Evolutionary conservation across 176 grass and related monocot species (phyloP), one percentile per base, ranked within the genome.

Genomic region (Dendrocalamus sinicus): DNA sequence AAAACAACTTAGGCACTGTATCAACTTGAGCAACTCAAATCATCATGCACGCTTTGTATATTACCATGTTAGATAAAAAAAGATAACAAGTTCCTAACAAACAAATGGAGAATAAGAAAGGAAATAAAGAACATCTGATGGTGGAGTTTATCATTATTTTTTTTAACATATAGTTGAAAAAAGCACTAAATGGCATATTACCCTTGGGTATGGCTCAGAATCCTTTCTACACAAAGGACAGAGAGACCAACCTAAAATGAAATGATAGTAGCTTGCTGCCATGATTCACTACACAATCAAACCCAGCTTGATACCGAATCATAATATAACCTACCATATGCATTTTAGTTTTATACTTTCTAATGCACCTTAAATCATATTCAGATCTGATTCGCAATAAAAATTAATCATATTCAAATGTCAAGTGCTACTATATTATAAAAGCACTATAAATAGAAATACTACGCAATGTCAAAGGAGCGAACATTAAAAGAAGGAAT

Each of bases 11-110:
- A 73, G 35, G 40, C 19, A 19, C 14, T 30, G n/a, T 55, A 22
- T 77, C 73, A 77, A 67, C 39, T 77, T 70, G 73, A 70, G 74
- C 14, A 68, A 85, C 43, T 53, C 32, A 78, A 85, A 54, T 78
- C 16, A 43, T 53, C 48, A 85, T 46, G n/a, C 9, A 17, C 4
- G 3, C 10, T 85, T 85, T 67, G 16, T 11, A 58, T 26, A 85
- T 43, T 85, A 22, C 55, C 15, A 66, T 64, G 17, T 78, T 69
- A 57, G 37, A 69, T 7, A 61, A 3, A 60, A 39, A 69, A 54
- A 63, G 16, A 22, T 78, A 78, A 35, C 39, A 77, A 20, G 39
- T 15, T 58, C 37, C 64, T 23, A 15, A 68, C 39, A 67, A 77
- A 45, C n/a, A 85, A 53, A 77, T 67, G 24, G 15, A 77, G 40